Evolutionary conservation across 139 green algal species (phyloP), one percentile per base, ranked within the genome.

Genomic region (Microglena sp.): DNA sequence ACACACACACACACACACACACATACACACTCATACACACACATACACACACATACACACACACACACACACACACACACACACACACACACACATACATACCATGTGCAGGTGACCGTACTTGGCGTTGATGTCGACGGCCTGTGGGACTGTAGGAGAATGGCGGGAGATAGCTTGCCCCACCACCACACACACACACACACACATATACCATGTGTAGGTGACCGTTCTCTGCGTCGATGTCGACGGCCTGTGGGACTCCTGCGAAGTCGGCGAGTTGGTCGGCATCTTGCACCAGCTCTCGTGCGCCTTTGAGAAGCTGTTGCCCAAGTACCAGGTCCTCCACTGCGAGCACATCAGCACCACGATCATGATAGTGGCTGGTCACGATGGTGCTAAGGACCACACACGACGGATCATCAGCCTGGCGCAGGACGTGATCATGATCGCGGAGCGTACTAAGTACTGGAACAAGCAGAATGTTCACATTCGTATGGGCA

Each of bases 331-430:
- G 46, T 21, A 27, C 40, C 40, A 44, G 4, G 27, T 33, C 7
- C 53, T 40, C 64, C 77, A 72, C 45, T 58, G 70, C 33, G 74
- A 81, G 64, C 68, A 74, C 50, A 69, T 58, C 1, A 72, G 76
- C 24, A 68, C 80, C 44, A 64, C 67, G 4, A 80, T 80, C 64
- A 72, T 83, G 72, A 58, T 68, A 26, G 68, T 76, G 6, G 67
- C 54, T 22, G 72, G 72, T 1, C 68, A 73, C 43, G 64, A 71
- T 46, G 69, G 69, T 5, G 58, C 44, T 0, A 1, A 22, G 36
- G 69, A 77, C 60, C 68, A 81, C 50, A 29, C 50, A n/a, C 27
- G 33, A 5, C 46, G 35, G 26, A 54, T 70, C 5, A 43, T 70
- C 31, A 33, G 21, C 24, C 34, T 75, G 55, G 62, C 55, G 7